Percentiles rank a stretch among this genome's conserved stretches.
phyloP scores from a whole-genome alignment of 371 early-diverging fungal genomes.

The Coemansia sp. region DNA sequence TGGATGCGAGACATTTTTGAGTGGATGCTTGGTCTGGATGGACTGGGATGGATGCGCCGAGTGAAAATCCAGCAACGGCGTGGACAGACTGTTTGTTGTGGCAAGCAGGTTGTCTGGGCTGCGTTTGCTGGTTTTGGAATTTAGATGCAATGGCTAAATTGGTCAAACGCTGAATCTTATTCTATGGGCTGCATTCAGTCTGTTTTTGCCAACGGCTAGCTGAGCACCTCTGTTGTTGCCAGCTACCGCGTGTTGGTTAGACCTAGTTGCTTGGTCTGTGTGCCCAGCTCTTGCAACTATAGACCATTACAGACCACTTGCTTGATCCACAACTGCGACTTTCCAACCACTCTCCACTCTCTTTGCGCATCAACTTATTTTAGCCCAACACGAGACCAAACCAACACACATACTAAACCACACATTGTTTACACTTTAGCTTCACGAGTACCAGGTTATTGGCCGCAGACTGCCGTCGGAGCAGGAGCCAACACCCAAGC shows the following conservation, averaged over 20 bases:
- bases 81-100: not conserved
- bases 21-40: not conserved
- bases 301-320: no score
- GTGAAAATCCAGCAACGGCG: not conserved
- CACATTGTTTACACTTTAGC: constrained; percentile 27
- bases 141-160: not conserved
- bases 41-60: not conserved
- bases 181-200: not conserved
- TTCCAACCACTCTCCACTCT: no score
- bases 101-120: not conserved
- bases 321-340: no score
- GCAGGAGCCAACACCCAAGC: constrained; percentile 91
- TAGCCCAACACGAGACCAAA: no score
- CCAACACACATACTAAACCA: no score
- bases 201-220: not conserved
- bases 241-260: no score
- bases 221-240: no score
- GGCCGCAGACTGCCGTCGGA: constrained; percentile 94
- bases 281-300: no score
- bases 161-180: not conserved
- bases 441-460: constrained; percentile 73
- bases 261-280: no score
- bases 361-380: no score
- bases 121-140: not conserved
- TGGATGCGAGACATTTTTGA: constrained; percentile 3